Base-by-base conservation (phyloP, 2,329 filamentous ascomycete genomes). In the Pezicula radicicola region DNA sequence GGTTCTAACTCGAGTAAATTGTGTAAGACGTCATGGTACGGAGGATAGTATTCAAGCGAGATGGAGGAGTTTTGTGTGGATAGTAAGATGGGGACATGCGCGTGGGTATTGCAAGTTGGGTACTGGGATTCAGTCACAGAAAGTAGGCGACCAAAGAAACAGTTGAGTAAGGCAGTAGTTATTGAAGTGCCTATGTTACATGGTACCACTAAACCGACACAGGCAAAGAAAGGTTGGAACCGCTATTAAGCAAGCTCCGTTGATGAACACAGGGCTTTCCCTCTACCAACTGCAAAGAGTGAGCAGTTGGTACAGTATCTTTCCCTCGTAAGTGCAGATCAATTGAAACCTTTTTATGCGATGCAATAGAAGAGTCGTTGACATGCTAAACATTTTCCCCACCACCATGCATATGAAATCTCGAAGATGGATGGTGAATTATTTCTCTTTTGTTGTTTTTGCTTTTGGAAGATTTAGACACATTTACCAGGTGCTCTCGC, bases 301-400 rank as follows among this genome's bases (percentile, higher is more conserved):
- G 66, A 63, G 72, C 70, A 70, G 71, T 74, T 70, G 69, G 69
- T 27, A 71, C 81, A 91, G 87, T 96, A 91, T 97, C 93, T 97
- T 97, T 97, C 93, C 93, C 91, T 97, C 92, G 88, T 97, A 80
- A 97, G 91, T 87, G 85, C 87, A 78, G 75, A 79, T 79, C 83
- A 83, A 78, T 79, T 75, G 74, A 78, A 69, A 69, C 67, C 70
- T 69, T 64, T 25, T 65, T 68, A 64, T 63, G 61, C 46, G 55
- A 52, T 57, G 57, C 53, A 59, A 52, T 48, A 51, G 30, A 33
- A 33, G 30, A 33, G 30, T 42, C 12, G 40, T 19, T 25, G 40
- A 51, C 36, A 59, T 57, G 54, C 49, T 52, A 50, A 58, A 56
- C 52, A 52, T 59, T 57, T 58, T 51, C 53, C 59, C 45, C 54